Conservation (phyloP, 306 rosid genomes). For the Vigna trinervia region DNA sequence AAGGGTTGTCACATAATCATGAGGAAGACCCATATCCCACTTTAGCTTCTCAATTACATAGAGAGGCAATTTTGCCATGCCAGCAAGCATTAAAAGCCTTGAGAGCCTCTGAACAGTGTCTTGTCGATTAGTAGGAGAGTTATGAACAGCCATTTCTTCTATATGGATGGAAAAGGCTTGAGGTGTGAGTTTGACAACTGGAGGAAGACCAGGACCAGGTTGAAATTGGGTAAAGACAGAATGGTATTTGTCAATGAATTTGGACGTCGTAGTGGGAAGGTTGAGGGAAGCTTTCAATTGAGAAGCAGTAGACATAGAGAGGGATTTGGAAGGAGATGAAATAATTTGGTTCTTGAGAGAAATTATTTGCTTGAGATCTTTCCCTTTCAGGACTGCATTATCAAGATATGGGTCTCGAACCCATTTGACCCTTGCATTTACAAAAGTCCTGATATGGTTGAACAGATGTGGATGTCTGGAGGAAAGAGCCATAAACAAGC, state of each 20-base stretch:
- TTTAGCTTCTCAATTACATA: constrained; percentile 69
- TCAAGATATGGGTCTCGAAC: constrained; percentile 83
- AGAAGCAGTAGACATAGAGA: constrained; percentile 67
- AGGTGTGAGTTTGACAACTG: constrained; percentile 65
- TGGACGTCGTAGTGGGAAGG: constrained; percentile 60
- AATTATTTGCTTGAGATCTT: constrained; percentile 66
- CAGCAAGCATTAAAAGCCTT: constrained; percentile 77
- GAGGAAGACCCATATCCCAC: constrained; percentile 93
- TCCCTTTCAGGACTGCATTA: constrained; percentile 71
- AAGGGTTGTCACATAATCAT: constrained; percentile 58
- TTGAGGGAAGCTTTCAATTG: constrained; percentile 57
- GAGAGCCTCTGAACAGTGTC: constrained; percentile 67
- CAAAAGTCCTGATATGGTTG: constrained; percentile 57
- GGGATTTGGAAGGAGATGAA: constrained; percentile 61
- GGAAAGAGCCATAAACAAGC: constrained; percentile 53
- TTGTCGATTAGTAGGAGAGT: constrained; percentile 48
- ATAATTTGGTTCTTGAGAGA: constrained; percentile 69
- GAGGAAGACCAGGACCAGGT: constrained; percentile 60
- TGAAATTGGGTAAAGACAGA: constrained; percentile 63
- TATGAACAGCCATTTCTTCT: constrained; percentile 65
- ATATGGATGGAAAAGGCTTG: constrained; percentile 62
- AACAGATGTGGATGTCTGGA: constrained; percentile 56
- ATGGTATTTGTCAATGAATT: constrained; percentile 59
- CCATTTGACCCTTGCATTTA: constrained; percentile 82
- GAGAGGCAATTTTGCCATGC: constrained; percentile 67